A percentile compares a stretch with the other conserved stretches of the same genome.
Conservation (phyloP, 371 early-diverging fungal species). For the Mucor saturninus region DNA sequence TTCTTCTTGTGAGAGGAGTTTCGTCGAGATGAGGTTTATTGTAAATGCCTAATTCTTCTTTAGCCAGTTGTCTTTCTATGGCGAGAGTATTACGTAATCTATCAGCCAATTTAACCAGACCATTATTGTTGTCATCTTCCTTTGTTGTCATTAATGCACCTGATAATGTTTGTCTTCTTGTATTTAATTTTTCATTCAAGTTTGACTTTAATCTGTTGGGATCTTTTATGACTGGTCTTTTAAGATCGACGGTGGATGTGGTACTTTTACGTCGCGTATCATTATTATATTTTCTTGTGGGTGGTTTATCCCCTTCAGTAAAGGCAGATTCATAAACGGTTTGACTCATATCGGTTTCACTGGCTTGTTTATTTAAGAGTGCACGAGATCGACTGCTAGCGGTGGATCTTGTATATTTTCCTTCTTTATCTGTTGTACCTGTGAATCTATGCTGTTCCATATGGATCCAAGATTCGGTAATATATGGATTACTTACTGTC, state of each 20-base stretch:
- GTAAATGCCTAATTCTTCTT: constrained; percentile 29
- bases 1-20: constrained; percentile 25
- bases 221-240: not conserved
- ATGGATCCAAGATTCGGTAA: constrained; percentile 48
- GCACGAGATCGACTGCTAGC: constrained; percentile 24
- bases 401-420: constrained; percentile 20
- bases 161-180: constrained; percentile 22
- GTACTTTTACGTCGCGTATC: constrained; percentile 32
- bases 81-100: constrained; percentile 41
- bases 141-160: constrained; percentile 6
- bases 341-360: constrained; percentile 30
- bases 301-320: constrained; percentile 29
- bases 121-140: not conserved
- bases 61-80: constrained; percentile 36
- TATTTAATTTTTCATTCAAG: not conserved
- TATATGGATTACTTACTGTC: constrained; percentile 45
- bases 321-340: constrained; percentile 38
- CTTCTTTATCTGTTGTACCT: constrained; percentile 11
- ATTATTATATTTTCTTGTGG: not conserved
- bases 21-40: constrained; percentile 14
- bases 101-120: constrained; percentile 37
- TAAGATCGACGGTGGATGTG: constrained; percentile 3
- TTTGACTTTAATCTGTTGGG: constrained; percentile 3
- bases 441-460: constrained; percentile 44
- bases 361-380: constrained; percentile 3